Conservation (phyloP, 1,284 basidiomycete genomes). For the Ustilago crameri region DNA sequence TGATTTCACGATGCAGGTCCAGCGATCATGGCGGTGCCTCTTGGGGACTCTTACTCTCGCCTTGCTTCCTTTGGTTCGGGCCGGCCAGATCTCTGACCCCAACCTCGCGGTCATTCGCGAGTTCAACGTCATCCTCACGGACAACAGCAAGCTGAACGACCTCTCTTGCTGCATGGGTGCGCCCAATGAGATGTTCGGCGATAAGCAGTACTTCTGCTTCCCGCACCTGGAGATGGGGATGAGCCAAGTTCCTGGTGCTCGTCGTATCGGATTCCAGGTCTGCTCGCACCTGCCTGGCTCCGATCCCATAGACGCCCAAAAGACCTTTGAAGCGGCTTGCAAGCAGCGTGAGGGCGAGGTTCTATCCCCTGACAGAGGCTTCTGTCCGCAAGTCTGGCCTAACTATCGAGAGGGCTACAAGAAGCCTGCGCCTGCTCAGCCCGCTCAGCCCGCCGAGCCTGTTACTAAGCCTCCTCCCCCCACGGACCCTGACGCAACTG, state of each 20-base stretch:
- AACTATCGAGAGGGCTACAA: constrained; percentile 27
- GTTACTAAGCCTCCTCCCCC: not conserved
- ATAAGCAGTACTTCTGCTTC: constrained; percentile 13
- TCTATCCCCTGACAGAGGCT: constrained; percentile 9
- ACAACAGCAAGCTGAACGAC: constrained; percentile 38
- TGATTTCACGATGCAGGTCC: constrained; percentile 15
- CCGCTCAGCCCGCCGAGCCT: not conserved
- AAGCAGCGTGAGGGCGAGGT: not conserved
- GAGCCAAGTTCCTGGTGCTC: constrained; percentile 7
- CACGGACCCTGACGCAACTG: not conserved
- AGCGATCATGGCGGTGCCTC: constrained; percentile 17
- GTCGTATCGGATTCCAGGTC: constrained; percentile 25
- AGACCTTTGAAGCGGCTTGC: constrained; percentile 14
- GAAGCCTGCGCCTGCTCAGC: constrained; percentile 11
- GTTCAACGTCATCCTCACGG: constrained; percentile 38
- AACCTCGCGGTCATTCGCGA: constrained; percentile 15
- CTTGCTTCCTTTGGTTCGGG: constrained; percentile 7
- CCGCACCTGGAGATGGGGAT: constrained; percentile 9
- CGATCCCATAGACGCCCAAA: constrained; percentile 3
- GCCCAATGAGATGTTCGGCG: not conserved
- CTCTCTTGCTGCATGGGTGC: constrained; percentile 34
- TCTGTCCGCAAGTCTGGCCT: constrained; percentile 31
- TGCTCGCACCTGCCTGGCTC: constrained; percentile 14
- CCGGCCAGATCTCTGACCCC: constrained; percentile 24
- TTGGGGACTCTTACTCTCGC: constrained; percentile 17